These are phyloP conservation scores for Phyllosticta citriasiana DNA, from an alignment of 2,329 filamentous ascomycete genomes.

Conservation along the genomic window DNA sequence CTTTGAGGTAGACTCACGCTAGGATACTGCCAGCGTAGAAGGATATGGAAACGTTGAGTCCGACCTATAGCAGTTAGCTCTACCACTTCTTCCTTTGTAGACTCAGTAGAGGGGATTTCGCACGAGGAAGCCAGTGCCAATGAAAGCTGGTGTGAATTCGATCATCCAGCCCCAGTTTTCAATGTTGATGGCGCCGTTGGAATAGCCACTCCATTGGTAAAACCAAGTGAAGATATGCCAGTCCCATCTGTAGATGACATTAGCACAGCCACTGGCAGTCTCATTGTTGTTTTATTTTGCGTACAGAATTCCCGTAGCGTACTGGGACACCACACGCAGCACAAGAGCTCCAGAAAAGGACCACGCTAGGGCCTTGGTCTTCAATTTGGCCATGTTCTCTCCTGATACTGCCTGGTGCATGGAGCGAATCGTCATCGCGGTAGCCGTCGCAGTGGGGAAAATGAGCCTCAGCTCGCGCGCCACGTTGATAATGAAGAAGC, in stretches of 20 bases:
- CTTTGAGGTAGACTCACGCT: slow-evolving; percentile 19
- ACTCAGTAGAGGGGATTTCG: slow-evolving; percentile 14
- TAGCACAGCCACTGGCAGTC: too few relatives aligned
- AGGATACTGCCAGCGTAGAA: slow-evolving; percentile 47
- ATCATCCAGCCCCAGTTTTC: slow-evolving; percentile 55
- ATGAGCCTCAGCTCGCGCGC: slow-evolving; percentile 50
- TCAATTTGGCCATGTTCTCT: slow-evolving; percentile 43
- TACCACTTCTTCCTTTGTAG: slow-evolving; percentile 26
- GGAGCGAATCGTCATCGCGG: slow-evolving; percentile 51
- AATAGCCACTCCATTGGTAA: slow-evolving; percentile 46
- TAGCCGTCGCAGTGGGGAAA: slow-evolving; percentile 51
- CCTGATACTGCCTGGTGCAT: slow-evolving; percentile 50
- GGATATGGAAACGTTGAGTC: slow-evolving; percentile 48
- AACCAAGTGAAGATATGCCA: slow-evolving; percentile 47
- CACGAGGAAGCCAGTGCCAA: slow-evolving; percentile 28
- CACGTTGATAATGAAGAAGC: slow-evolving; percentile 59
- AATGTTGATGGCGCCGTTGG: slow-evolving; percentile 38
- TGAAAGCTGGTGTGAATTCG: slow-evolving; percentile 51
- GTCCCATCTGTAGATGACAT: slow-evolving; percentile 42
- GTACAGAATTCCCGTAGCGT: slow-evolving; percentile 50
- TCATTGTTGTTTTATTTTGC: slow-evolving; percentile 45
- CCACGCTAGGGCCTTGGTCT: slow-evolving; percentile 45
- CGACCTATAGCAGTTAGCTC: slow-evolving; percentile 26
- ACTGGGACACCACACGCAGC: slow-evolving; percentile 48
- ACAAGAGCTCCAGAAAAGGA: slow-evolving; percentile 43